These are phyloP conservation scores for Lichtheimia ramosa DNA, from an alignment of 371 early-diverging fungal genomes.

Conservation along the genomic window DNA sequence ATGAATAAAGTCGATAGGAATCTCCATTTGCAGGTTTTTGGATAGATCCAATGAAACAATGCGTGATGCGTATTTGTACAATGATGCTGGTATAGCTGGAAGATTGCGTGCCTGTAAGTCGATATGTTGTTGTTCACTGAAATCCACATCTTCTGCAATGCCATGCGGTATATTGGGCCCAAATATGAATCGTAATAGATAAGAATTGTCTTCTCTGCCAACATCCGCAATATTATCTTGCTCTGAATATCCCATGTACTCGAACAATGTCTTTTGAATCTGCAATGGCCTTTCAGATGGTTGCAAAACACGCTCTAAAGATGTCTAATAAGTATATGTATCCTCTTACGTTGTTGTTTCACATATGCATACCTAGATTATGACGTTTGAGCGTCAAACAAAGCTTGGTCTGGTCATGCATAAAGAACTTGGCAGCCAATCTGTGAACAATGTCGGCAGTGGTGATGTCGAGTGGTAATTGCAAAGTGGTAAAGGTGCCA, in stretches of 20 bases:
- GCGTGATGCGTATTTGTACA: constrained; percentile 65
- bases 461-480: constrained; percentile 64
- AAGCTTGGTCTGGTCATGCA: constrained; percentile 72
- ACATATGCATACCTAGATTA: constrained; percentile 47
- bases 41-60: constrained; percentile 75
- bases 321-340: background rate
- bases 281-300: constrained; percentile 72
- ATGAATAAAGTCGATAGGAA: constrained; percentile 79
- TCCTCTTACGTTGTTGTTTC: too few species aligned
- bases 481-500: constrained; percentile 76
- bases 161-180: constrained; percentile 61
- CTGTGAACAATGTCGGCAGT: constrained; percentile 70
- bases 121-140: constrained; percentile 58
- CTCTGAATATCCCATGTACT: constrained; percentile 80
- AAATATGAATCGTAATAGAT: constrained; percentile 78
- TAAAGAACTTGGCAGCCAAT: constrained; percentile 76
- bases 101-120: constrained; percentile 69
- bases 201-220: constrained; percentile 81
- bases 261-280: constrained; percentile 66
- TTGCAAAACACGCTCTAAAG: constrained; percentile 62
- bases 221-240: constrained; percentile 75
- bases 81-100: constrained; percentile 75
- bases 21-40: constrained; percentile 69
- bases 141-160: constrained; percentile 28
- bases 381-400: constrained; percentile 65